Conservation (phyloP, 2,329 filamentous ascomycete genomes). For the Allantophomopsis lycopodina region DNA sequence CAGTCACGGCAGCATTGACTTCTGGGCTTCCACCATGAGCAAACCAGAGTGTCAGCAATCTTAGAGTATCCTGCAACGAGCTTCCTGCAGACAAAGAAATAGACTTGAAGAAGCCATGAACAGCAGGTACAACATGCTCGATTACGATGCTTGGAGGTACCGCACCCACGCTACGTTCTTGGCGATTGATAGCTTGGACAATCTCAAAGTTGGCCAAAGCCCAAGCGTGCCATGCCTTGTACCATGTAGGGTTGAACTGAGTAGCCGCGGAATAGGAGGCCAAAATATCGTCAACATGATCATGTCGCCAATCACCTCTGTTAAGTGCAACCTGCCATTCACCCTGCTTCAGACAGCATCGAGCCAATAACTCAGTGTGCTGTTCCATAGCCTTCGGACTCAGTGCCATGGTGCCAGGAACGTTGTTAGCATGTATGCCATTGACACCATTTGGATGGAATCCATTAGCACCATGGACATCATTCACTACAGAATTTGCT, state of each 20-base stretch:
- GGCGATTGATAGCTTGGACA: slow-evolving; percentile 56
- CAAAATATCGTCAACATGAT: slow-evolving; percentile 76
- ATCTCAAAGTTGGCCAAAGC: slow-evolving; percentile 97
- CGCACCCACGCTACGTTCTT: slow-evolving; percentile 20
- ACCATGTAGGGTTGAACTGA: slow-evolving; percentile 87
- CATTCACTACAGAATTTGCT: slow-evolving; percentile 5
- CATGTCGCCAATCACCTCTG: slow-evolving; percentile 78
- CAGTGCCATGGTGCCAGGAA: slow-evolving; percentile 19
- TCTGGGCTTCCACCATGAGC: slow-evolving; percentile 79
- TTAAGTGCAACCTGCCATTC: slow-evolving; percentile 88
- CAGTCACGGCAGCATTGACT: slow-evolving; percentile 76
- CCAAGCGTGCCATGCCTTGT: slow-evolving; percentile 99
- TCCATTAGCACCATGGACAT: slow-evolving; percentile 13
- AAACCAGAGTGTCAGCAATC: slow-evolving; percentile 92
- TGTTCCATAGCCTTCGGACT: slow-evolving; percentile 34
- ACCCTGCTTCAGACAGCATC: slow-evolving; percentile 91
- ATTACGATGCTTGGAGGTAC: slow-evolving; percentile 53
- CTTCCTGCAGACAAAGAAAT: slow-evolving; percentile 85
- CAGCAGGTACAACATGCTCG: slow-evolving; percentile 86
- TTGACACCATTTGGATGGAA: slow-evolving; percentile 5
- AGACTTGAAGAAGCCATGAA: slow-evolving; percentile 94
- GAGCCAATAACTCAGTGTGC: slow-evolving; percentile 65
- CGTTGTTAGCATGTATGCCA: slow-evolving; percentile 22
- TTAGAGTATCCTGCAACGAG: slow-evolving; percentile 87
- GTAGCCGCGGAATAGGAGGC: slow-evolving; percentile 87